These are phyloP conservation scores for Picea glauca DNA, from an alignment of 75 land plant genomes.

Conservation along the genomic window DNA sequence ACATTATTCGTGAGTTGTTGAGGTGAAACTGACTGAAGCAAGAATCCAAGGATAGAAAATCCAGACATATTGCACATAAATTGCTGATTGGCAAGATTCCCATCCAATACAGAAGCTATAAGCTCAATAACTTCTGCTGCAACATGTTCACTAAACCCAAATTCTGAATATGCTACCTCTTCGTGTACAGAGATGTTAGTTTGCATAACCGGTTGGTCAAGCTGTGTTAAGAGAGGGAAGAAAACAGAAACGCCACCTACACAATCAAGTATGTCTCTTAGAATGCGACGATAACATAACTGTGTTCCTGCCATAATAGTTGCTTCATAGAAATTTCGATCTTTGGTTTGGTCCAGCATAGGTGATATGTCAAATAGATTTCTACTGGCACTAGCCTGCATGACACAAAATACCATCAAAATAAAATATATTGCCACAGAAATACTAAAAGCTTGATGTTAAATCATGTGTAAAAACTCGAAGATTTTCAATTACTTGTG, in stretches of 20 bases:
- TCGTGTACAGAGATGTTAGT: slow-evolving; percentile 5
- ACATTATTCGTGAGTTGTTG: slow-evolving; percentile 63
- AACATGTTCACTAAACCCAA: slow-evolving; percentile 44
- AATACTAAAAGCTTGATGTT: neutral
- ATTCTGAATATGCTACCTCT: slow-evolving; percentile 15
- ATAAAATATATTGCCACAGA: neutral
- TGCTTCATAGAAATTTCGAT: slow-evolving; percentile 58
- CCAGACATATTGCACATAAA: slow-evolving; percentile 81
- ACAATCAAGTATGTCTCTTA: slow-evolving; percentile 84
- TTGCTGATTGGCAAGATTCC: slow-evolving; percentile 80
- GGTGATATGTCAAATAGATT: slow-evolving; percentile 74
- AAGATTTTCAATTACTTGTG: slow-evolving; percentile 54
- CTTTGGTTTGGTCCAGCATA: slow-evolving; percentile 41
- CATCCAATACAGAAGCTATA: slow-evolving; percentile 70
- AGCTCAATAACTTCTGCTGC: slow-evolving; percentile 86
- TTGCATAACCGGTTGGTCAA: slow-evolving; percentile 34
- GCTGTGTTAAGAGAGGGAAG: slow-evolving; percentile 83
- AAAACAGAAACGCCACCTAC: slow-evolving; percentile 96
- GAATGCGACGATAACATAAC: slow-evolving; percentile 77
- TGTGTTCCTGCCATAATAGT: slow-evolving; percentile 71
- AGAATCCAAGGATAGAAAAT: slow-evolving; percentile 75
- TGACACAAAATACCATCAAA: neutral
- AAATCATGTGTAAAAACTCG: no score
- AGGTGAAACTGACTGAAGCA: slow-evolving; percentile 87
- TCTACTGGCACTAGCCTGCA: slow-evolving; percentile 76